Evolutionary conservation across 257 asterid species (phyloP).

Genomic region (Lantana camara): DNA sequence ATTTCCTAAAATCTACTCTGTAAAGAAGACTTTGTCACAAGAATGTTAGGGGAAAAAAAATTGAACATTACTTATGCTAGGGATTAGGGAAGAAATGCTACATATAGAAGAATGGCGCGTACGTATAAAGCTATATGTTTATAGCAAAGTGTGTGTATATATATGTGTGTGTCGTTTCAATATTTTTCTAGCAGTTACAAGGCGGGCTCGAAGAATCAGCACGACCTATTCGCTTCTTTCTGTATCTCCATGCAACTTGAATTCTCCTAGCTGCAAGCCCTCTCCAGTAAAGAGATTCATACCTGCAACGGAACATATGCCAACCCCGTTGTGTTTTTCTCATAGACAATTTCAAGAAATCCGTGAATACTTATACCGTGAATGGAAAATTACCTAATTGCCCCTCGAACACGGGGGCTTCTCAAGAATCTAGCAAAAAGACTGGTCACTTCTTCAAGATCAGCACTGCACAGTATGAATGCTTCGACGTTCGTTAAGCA

Average conservation of each 20-base stretch:
- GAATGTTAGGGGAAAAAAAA: too few species aligned
- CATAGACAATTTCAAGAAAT: too few species aligned
- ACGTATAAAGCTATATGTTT: too few species aligned
- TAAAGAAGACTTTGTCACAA: too few species aligned
- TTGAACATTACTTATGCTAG: too few species aligned
- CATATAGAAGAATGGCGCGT: too few species aligned
- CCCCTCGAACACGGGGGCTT: conserved; percentile 82
- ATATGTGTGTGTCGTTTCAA: too few species aligned
- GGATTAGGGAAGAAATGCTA: too few species aligned
- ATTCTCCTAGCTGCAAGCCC: conserved; percentile 69
- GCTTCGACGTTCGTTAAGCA: conserved; percentile 87
- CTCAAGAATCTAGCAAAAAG: conserved; percentile 76
- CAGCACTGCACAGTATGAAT: conserved; percentile 69
- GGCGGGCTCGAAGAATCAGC: conserved; percentile 44
- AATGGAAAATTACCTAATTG: conserved; percentile 61
- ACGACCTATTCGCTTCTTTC: conserved; percentile 64
- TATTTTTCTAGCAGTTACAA: too few species aligned
- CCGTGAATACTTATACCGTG: too few species aligned
- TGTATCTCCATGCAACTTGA: conserved; percentile 84
- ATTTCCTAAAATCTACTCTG: too few species aligned
- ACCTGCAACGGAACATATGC: conserved; percentile 36
- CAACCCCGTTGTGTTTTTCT: not conserved
- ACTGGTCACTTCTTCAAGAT: conserved; percentile 84
- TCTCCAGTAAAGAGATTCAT: conserved; percentile 83
- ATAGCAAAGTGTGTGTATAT: too few species aligned